A percentile compares a stretch with the other conserved stretches of the same genome.
phyloP scores from a whole-genome alignment of 768 basidiomycete species.

The Kwoniella pini region DNA sequence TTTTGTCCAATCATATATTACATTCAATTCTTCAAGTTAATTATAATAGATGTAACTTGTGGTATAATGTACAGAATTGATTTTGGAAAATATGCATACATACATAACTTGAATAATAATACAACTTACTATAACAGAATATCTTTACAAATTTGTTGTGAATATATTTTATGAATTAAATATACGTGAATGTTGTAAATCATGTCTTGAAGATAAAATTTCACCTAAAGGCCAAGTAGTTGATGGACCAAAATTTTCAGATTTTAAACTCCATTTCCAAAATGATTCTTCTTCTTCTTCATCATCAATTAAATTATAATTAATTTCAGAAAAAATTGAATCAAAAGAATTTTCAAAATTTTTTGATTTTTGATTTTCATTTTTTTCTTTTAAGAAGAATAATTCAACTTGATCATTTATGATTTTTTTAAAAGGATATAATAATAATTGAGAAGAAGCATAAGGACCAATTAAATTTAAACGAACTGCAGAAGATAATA shows the following conservation, averaged over 20 bases:
- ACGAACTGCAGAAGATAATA: constrained; percentile 88
- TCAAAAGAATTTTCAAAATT: no score
- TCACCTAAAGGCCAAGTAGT: constrained; percentile 97
- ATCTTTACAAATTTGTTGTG: no score
- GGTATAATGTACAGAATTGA: no score
- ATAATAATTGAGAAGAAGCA: constrained; percentile 79
- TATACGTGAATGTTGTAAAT: constrained; percentile 90
- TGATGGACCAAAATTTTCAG: constrained; percentile 64
- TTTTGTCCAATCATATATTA: no score
- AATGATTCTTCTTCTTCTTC: constrained; percentile 14
- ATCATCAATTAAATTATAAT: constrained; percentile 38
- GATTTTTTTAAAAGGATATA: constrained; percentile 70
- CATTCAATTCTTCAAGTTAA: no score
- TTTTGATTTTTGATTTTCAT: not conserved
- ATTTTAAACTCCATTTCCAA: constrained; percentile 39
- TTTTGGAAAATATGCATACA: not conserved
- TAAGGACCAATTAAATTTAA: constrained; percentile 93
- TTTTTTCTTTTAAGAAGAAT: not conserved
- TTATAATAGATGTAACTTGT: no score
- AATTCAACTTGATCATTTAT: constrained; percentile 61
- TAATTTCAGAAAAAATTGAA: no score
- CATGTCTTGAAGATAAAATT: constrained; percentile 83
- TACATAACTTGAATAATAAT: not conserved
- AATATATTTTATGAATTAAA: constrained; percentile 69
- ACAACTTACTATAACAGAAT: no score